phyloP scores from a whole-genome alignment of 352 stramenopile genomes.

The Blastocystis sp. region DNA sequence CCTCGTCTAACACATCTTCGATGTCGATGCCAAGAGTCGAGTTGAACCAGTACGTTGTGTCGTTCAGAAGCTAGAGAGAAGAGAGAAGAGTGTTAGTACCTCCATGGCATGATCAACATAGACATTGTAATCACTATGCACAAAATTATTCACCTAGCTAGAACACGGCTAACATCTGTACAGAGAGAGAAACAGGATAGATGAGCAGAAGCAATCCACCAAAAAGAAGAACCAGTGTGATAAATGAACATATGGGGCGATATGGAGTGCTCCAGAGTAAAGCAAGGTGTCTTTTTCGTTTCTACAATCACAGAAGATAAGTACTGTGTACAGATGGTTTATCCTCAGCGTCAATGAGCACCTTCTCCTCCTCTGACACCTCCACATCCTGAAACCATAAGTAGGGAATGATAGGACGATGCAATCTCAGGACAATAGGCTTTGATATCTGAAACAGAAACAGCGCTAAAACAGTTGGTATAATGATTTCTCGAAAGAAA shows the following conservation, averaged over 20 bases:
- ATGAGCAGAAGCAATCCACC: not conserved
- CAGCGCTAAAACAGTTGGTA: not conserved
- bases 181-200: not conserved
- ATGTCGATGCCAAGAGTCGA: not conserved
- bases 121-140: not conserved
- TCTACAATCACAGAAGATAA: not conserved
- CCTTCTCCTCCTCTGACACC: not conserved
- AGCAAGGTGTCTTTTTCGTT: not conserved
- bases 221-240: conserved; percentile 28
- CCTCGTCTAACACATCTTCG: not conserved
- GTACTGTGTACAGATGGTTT: not conserved
- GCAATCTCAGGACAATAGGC: not conserved
- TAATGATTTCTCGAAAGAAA: conserved; percentile 58
- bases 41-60: not conserved
- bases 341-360: not conserved
- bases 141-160: conserved; percentile 3
- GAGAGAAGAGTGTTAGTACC: not conserved
- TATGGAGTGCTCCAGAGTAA: conserved; percentile 15
- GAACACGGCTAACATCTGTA: not conserved
- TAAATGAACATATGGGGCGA: conserved; percentile 18
- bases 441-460: conserved; percentile 59
- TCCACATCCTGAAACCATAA: not conserved
- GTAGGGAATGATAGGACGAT: conserved; percentile 33
- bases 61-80: not conserved
- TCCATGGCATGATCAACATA: not conserved